These are phyloP conservation scores for Globisporangium cederbergense DNA, from an alignment of 352 stramenopile genomes.

Conservation along the genomic window DNA sequence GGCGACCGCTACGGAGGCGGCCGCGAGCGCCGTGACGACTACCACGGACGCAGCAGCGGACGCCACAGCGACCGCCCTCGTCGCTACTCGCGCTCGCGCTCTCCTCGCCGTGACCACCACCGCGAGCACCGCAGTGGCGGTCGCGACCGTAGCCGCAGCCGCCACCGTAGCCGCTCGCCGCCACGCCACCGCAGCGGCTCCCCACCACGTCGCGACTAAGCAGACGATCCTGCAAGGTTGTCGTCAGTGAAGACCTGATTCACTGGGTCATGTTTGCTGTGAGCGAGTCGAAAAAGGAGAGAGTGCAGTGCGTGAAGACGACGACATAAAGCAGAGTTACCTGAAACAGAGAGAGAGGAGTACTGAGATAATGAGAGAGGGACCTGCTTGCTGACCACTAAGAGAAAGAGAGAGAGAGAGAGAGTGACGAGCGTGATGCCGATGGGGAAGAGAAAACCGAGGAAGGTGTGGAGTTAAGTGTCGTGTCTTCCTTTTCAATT, in stretches of 20 bases:
- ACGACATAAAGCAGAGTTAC: conserved; percentile 8
- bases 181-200: conserved; percentile 42
- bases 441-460: conserved; percentile 7
- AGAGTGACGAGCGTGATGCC: conserved; percentile 14
- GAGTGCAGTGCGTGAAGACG: neutral
- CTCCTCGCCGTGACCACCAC: conserved; percentile 27
- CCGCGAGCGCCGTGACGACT: conserved; percentile 14
- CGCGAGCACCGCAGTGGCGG: conserved; percentile 18
- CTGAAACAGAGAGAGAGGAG: conserved; percentile 14
- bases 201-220: conserved; percentile 52
- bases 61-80: conserved; percentile 31
- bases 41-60: conserved; percentile 13
- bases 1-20: conserved; percentile 26
- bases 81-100: conserved; percentile 34
- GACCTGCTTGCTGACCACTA: conserved; percentile 10
- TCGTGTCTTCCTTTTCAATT: conserved; percentile 6
- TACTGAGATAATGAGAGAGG: conserved; percentile 18
- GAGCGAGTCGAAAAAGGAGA: neutral
- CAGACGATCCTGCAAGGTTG: neutral
- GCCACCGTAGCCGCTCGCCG: conserved; percentile 42
- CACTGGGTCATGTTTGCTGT: neutral
- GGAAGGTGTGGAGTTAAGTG: conserved; percentile 4
- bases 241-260: neutral
- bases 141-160: conserved; percentile 30
- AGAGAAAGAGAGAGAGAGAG: conserved; percentile 14